phyloP scores from a whole-genome alignment of 495 filamentous ascomycete genomes.

The Astrocystis sublimbata region DNA sequence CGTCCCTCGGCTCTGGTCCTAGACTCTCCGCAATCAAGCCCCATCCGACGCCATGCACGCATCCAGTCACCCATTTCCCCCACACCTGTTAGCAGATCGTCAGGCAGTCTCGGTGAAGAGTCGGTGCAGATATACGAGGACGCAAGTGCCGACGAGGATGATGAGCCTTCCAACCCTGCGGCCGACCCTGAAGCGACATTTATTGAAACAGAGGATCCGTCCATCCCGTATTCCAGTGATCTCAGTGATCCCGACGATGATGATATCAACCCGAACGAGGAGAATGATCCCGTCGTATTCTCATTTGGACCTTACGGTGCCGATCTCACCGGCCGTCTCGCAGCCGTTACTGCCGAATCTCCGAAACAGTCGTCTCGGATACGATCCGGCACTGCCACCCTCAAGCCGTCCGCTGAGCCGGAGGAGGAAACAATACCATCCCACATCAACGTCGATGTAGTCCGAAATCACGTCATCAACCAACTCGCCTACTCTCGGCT shows the following conservation, averaged over 20 bases:
- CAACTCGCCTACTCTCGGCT: slow-evolving; percentile 95
- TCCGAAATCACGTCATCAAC: slow-evolving; percentile 83
- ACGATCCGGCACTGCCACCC: slow-evolving; percentile 28
- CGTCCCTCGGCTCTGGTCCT: slow-evolving; percentile 34
- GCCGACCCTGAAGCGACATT: slow-evolving; percentile 28
- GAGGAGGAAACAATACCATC: slow-evolving; percentile 27
- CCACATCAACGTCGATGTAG: slow-evolving; percentile 33
- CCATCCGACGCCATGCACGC: slow-evolving; percentile 61
- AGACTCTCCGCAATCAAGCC: slow-evolving; percentile 59
- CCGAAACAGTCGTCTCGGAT: slow-evolving; percentile 46
- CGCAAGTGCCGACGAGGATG: slow-evolving; percentile 46
- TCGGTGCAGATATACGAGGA: slow-evolving; percentile 61
- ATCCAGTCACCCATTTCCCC: slow-evolving; percentile 74
- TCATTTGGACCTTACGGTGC: slow-evolving; percentile 88
- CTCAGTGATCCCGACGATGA: slow-evolving; percentile 63
- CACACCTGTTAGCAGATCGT: slow-evolving; percentile 56
- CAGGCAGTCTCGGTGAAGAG: slow-evolving; percentile 32
- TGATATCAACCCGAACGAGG: slow-evolving; percentile 80
- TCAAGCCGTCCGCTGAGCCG: slow-evolving; percentile 29
- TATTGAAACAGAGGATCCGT: slow-evolving; percentile 37
- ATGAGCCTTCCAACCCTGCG: slow-evolving; percentile 31
- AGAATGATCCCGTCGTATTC: slow-evolving; percentile 87
- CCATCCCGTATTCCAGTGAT: slow-evolving; percentile 56
- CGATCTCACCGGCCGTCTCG: slow-evolving; percentile 75
- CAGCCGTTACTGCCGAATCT: slow-evolving; percentile 66